Evolutionary conservation across 2,329 filamentous ascomycete species (phyloP), one percentile per base, ranked within the genome.

Genomic region (Fusarium tricinctum): DNA sequence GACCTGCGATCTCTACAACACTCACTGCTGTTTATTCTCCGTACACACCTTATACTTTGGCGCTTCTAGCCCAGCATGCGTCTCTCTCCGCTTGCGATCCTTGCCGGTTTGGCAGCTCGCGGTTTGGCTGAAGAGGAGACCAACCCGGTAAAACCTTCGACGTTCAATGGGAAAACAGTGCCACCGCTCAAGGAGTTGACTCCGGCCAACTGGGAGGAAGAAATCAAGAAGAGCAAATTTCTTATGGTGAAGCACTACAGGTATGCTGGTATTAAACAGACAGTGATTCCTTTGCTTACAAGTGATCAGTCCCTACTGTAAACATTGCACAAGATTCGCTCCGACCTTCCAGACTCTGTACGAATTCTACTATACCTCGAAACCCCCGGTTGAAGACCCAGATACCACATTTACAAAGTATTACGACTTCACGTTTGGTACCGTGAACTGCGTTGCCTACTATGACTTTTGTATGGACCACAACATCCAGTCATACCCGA

Each of bases 341-440:
- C 96, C 96, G 9, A 90, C 88, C 50, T 97, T 89, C 84, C 94
- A 98, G 80, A 97, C 94, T 7, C 80, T 95, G 15, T 97, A 98
- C 84, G 96, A 99, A 81, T 97, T 90, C 80, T 99, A 97, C 82
- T 83, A 93, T 82, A 97, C 94, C 38, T 96, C 93, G 38, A 90
- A 93, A 73, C 91, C 91, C 17, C 81, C 90, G 77, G 73, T 83
- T 81, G 73, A 82, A 78, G 71, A 86, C 81, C 80, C 86, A 81
- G 73, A 88, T 81, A 81, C 85, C 40, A 80, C 81, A 28, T 97
- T 97, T 75, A 89, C 90, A 32, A 85, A 90, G 55, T 96, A 89
- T 78, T 98, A 98, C 80, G 89, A 95, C 79, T 95, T 97, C 79
- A 89, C 92, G 73, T 97, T 99, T 76, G 95, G 87, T 30, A 88